These are phyloP conservation scores for Flagelloscypha sp. DNA, from an alignment of 768 basidiomycete genomes.

Conservation along the genomic window DNA sequence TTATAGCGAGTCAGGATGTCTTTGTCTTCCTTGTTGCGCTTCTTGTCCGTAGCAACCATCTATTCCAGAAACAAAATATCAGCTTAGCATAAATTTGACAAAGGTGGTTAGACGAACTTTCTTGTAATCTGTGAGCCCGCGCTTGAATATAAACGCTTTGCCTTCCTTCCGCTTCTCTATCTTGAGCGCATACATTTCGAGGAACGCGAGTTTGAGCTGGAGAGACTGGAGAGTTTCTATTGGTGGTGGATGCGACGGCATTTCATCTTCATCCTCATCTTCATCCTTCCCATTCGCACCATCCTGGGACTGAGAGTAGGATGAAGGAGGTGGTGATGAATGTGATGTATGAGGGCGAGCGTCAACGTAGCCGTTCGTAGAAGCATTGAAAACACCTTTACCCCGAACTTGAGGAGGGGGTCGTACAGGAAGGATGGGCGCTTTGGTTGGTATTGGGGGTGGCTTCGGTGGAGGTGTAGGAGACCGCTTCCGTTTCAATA, in stretches of 20 bases:
- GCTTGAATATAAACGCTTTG: slow-evolving; percentile 86
- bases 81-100: slow-evolving; percentile 2
- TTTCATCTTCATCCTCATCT: slow-evolving; percentile 58
- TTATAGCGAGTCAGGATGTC: slow-evolving; percentile 85
- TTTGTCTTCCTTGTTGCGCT: slow-evolving; percentile 82
- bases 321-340: slow-evolving; percentile 26
- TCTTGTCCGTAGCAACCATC: slow-evolving; percentile 91
- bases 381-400: slow-evolving; percentile 11
- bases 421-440: slow-evolving; percentile 6
- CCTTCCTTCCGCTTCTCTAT: slow-evolving; percentile 77
- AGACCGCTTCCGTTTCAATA: no score
- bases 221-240: slow-evolving; percentile 81
- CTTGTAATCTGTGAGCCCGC: slow-evolving; percentile 88
- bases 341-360: slow-evolving; percentile 39
- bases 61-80: slow-evolving; percentile 26
- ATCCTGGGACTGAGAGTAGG: slow-evolving; percentile 35
- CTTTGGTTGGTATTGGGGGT: slow-evolving; percentile 30
- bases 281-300: slow-evolving; percentile 37
- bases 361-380: slow-evolving; percentile 33
- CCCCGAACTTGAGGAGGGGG: not conserved
- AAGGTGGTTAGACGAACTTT: slow-evolving; percentile 49
- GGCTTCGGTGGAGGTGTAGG: no score
- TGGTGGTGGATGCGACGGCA: slow-evolving; percentile 63
- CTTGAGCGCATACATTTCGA: slow-evolving; percentile 88
- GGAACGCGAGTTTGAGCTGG: slow-evolving; percentile 76